Base-by-base conservation (phyloP, 2,329 filamentous ascomycete species). In the Corniculantispora saksenae region DNA sequence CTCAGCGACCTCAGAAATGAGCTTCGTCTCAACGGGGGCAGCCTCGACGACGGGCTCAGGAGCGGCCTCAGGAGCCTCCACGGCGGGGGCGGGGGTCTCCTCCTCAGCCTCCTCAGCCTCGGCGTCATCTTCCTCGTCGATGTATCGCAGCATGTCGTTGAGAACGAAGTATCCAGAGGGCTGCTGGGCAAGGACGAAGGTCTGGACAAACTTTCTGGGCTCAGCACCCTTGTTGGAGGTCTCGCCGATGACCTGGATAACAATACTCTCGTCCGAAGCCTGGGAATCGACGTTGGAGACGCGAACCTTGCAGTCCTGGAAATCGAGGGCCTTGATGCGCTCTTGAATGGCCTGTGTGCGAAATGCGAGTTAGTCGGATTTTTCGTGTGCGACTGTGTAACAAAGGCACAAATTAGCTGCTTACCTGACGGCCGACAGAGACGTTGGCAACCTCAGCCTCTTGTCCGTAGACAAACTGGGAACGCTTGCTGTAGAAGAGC, bases 251-350 rank as follows among this genome's bases (percentile, higher is more conserved):
- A 98, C 95, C 79, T 97, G 94, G 74, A 99, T 96, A 72, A 99
- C 89, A 71, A 99, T 98, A 81, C 94, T 96, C 67, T 94, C 89
- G 77, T 89, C 91, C 12, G 94, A 97, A 68, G 91, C 90, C 81
- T 99, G 94, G 21, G 94, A 94, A 80, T 99, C 95, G 74, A 99
- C 95, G 75, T 99, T 99, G 78, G 94, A 91, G 72, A 99, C 92
- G 76, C 95, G 93, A 74, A 99, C 94, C 83, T 99, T 99, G 88
- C 92, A 96, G 79, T 98, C 93, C 78, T 97, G 92, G 84, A 97
- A 97, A 71, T 96, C 91, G 69, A 98, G 89, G 70, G 90, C 84
- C 82, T 93, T 93, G 81, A 99, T 97, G 75, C 93, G 93, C 72
- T 97, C 93, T 79, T 94, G 92, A 79, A 99, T 99, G 62, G 89